A percentile compares a stretch with the other conserved stretches of the same genome.
phyloP scores from a whole-genome alignment of 2,329 filamentous ascomycete species.

The Diaporthe citrichinensis region DNA sequence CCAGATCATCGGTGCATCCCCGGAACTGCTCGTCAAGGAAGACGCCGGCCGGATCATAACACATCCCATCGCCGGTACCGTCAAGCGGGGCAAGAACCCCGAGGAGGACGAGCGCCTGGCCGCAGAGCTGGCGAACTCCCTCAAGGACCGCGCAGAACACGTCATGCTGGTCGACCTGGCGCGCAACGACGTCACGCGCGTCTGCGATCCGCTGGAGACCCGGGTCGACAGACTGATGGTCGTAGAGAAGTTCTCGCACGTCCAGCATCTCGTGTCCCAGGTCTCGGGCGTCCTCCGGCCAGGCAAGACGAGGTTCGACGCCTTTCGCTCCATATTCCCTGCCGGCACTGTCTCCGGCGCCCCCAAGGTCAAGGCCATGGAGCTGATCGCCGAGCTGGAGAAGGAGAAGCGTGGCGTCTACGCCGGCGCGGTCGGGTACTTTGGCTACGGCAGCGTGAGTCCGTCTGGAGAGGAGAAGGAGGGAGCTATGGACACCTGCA shows the following conservation, averaged over 20 bases:
- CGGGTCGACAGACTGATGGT: slow-evolving; percentile 95
- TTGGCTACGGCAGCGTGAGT: slow-evolving; percentile 85
- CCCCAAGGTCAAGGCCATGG: slow-evolving; percentile 97
- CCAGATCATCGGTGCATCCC: slow-evolving; percentile 94
- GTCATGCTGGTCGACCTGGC: slow-evolving; percentile 98
- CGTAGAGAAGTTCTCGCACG: slow-evolving; percentile 94
- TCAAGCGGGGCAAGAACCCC: slow-evolving; percentile 84
- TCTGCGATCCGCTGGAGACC: slow-evolving; percentile 91
- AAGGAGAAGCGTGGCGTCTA: slow-evolving; percentile 95
- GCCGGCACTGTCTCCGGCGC: slow-evolving; percentile 96
- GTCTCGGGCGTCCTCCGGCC: slow-evolving; percentile 90
- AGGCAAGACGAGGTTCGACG: slow-evolving; percentile 92
- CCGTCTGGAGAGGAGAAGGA: slow-evolving; percentile 74
- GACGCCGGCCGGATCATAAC: slow-evolving; percentile 91
- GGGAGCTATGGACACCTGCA: slow-evolving; percentile 92
- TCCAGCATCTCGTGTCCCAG: slow-evolving; percentile 96
- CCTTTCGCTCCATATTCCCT: slow-evolving; percentile 96
- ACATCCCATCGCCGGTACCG: slow-evolving; percentile 96
- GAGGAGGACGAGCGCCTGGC: slow-evolving; percentile 88
- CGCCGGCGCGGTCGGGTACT: slow-evolving; percentile 96
- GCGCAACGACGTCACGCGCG: slow-evolving; percentile 95
- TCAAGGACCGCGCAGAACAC: slow-evolving; percentile 95
- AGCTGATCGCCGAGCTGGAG: slow-evolving; percentile 95
- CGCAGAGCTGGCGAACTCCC: slow-evolving; percentile 79
- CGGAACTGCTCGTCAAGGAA: slow-evolving; percentile 93